Evolutionary conservation across 495 filamentous ascomycete species (phyloP).

Genomic region (Aspergillus baeticus): DNA sequence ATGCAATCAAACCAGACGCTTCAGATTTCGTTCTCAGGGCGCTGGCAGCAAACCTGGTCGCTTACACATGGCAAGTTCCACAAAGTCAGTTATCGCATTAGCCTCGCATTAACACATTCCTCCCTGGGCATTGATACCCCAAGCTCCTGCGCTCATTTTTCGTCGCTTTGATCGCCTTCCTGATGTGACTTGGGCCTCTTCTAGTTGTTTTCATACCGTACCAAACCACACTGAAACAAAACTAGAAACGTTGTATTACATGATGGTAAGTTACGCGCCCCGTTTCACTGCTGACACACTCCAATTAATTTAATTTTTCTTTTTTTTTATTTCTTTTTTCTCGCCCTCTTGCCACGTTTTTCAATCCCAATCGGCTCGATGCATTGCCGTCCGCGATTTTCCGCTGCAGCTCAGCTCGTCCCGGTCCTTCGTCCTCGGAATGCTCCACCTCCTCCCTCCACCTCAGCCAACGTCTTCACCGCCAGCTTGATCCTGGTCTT

Average conservation of each 20-base stretch:
- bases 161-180: background rate
- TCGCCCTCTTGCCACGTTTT: conserved; percentile 39
- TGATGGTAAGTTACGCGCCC: conserved; percentile 7
- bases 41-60: conserved; percentile 11
- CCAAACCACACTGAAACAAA: conserved; percentile 11
- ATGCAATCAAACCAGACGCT: background rate
- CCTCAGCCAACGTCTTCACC: conserved; percentile 17
- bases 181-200: conserved; percentile 1
- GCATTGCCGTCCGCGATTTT: conserved; percentile 45
- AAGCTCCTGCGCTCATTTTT: background rate
- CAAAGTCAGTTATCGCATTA: conserved; percentile 5
- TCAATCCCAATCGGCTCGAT: conserved; percentile 37
- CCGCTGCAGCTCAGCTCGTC: conserved; percentile 29
- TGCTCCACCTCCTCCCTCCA: conserved; percentile 15
- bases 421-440: conserved; percentile 15
- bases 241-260: conserved; percentile 13
- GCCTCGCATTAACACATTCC: conserved; percentile 14
- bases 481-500: conserved; percentile 1
- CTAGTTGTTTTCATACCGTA: conserved; percentile 12
- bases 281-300: background rate
- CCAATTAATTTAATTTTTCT: conserved; percentile 1
- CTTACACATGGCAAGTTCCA: conserved; percentile 10
- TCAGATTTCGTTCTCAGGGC: background rate
- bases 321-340: conserved; percentile 6
- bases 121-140: background rate